phyloP scores from a whole-genome alignment of 2,329 filamentous ascomycete species.

The Lecanicillium sp. region DNA sequence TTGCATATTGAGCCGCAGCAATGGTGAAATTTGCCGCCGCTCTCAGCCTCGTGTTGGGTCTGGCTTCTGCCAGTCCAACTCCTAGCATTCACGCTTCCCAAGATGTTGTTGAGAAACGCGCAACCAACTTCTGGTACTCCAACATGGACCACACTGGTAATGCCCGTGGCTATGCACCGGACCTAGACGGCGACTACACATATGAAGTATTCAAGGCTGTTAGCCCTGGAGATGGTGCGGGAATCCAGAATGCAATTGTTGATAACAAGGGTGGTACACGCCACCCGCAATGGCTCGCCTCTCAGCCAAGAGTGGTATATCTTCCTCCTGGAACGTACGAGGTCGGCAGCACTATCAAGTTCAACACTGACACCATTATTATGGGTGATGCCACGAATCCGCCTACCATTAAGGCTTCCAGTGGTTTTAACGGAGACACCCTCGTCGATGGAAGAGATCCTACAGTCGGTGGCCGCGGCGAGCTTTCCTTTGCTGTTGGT shows the following conservation, averaged over 20 bases:
- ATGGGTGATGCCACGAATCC: constrained; percentile 37
- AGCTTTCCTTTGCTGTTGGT: constrained; percentile 32
- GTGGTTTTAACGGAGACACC: constrained; percentile 23
- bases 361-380: constrained; percentile 36
- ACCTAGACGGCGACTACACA: constrained; percentile 26
- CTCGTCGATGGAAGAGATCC: constrained; percentile 30
- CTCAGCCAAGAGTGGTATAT: constrained; percentile 35
- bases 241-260: constrained; percentile 31
- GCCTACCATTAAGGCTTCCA: constrained; percentile 31
- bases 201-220: constrained; percentile 32
- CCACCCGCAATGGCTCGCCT: constrained; percentile 30
- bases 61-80: constrained; percentile 12
- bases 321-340: constrained; percentile 33
- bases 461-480: constrained; percentile 20
- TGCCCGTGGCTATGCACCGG: constrained; percentile 29
- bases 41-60: constrained; percentile 11
- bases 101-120: constrained; percentile 10
- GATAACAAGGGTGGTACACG: constrained; percentile 23
- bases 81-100: constrained; percentile 3
- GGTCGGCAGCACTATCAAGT: constrained; percentile 27
- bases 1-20: no score
- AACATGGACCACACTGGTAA: constrained; percentile 30
- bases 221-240: constrained; percentile 24
- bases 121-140: constrained; percentile 31
- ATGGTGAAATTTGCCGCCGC: constrained; percentile 12